Conservation (phyloP, 164 flowering plant species). For the Kingdonia uniflora region DNA sequence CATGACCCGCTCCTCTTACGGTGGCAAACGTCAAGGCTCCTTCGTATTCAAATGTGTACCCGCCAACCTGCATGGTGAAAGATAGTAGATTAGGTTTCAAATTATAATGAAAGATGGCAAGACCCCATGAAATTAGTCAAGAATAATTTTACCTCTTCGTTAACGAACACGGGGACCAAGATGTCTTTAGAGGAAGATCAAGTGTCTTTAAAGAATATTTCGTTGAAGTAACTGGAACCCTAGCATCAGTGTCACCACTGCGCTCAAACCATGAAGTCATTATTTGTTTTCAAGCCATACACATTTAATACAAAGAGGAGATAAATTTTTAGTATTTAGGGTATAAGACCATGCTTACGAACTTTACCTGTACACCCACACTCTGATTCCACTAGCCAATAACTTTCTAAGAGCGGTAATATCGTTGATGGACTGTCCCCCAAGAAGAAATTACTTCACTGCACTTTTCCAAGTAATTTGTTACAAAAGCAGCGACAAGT, state of each 20-base stretch:
- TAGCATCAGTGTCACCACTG: too few species aligned
- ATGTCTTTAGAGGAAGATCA: too few species aligned
- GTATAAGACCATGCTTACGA: too few species aligned
- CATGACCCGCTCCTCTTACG: conserved; percentile 85
- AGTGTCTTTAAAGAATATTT: too few species aligned
- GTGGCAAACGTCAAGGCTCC: conserved; percentile 57
- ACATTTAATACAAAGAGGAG: too few species aligned
- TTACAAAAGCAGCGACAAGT: too few species aligned
- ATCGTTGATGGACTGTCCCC: conserved; percentile 39
- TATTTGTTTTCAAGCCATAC: too few species aligned
- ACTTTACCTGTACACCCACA: conserved; percentile 70
- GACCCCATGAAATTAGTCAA: not conserved
- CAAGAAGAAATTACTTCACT: conserved; percentile 31
- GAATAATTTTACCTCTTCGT: too few species aligned
- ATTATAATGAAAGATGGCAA: not conserved
- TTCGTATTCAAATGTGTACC: conserved; percentile 6
- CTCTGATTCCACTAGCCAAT: conserved; percentile 44
- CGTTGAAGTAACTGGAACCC: too few species aligned
- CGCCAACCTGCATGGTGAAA: conserved; percentile 9
- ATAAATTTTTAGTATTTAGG: too few species aligned
- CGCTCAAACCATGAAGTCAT: too few species aligned
- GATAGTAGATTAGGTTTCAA: not conserved
- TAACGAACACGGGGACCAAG: too few species aligned
- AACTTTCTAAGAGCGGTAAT: conserved; percentile 42
- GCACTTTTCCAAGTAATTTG: conserved; percentile 5